A percentile compares a stretch with the other conserved stretches of the same genome.
Evolutionary conservation across 2,329 filamentous ascomycete genomes (phyloP).

Genomic region (Pezicula rhizophila): DNA sequence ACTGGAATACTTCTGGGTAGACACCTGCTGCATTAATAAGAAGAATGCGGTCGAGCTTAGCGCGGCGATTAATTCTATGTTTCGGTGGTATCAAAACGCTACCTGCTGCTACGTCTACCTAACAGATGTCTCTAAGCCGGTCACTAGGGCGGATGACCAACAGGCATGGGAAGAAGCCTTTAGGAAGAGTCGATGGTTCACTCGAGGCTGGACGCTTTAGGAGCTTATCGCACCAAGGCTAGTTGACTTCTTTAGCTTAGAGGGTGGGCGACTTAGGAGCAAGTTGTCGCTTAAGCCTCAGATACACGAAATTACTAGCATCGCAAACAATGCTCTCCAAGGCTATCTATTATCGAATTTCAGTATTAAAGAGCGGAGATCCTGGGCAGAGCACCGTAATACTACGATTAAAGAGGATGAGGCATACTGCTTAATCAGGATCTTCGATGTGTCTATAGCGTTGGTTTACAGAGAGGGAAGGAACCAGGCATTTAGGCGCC

Average conservation of each 20-base stretch:
- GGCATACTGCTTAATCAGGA: conserved; percentile 35
- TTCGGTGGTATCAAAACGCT: conserved; percentile 16
- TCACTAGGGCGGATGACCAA: not conserved
- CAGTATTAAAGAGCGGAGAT: conserved; percentile 24
- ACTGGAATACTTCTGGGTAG: not conserved
- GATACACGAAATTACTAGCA: conserved; percentile 9
- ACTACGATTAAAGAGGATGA: conserved; percentile 31
- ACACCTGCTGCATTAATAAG: too few relatives aligned
- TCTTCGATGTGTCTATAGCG: conserved; percentile 39
- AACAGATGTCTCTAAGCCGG: not conserved
- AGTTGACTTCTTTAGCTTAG: conserved; percentile 13
- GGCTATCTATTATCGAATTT: conserved; percentile 6
- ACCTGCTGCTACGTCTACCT: conserved; percentile 17
- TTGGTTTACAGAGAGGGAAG: conserved; percentile 34
- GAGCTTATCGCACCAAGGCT: conserved; percentile 13
- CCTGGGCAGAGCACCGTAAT: conserved; percentile 30
- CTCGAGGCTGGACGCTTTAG: conserved; percentile 16
- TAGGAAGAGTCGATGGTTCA: conserved; percentile 15
- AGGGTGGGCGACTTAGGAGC: conserved; percentile 6
- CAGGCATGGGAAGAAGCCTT: conserved; percentile 9
- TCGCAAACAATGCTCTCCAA: conserved; percentile 6
- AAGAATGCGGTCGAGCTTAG: conserved; percentile 1
- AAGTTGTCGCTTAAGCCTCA: conserved; percentile 8
- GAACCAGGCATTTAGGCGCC: conserved; percentile 24
- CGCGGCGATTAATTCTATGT: conserved; percentile 21